Percentiles rank a stretch among this genome's conserved stretches.
Conservation (phyloP, 192 early-diverging fungal genomes). For the Podila epigama region DNA sequence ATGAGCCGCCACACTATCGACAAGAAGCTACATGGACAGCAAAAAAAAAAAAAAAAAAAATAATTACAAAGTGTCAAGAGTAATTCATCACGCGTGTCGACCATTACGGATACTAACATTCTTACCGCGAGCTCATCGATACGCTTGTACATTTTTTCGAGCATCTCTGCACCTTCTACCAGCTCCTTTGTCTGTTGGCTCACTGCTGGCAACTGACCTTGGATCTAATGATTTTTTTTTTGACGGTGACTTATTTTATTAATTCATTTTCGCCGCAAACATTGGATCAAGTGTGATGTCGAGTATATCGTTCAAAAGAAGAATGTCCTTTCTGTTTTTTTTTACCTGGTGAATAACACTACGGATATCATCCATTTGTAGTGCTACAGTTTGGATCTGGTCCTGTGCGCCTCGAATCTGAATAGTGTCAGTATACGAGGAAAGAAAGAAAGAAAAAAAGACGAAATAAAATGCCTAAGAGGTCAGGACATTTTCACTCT, state of each 20-base stretch:
- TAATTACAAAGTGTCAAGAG: not conserved
- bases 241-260: too few species aligned
- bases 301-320: too few species aligned
- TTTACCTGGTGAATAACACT: conserved; percentile 23
- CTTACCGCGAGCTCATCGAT: conserved; percentile 38
- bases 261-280: too few species aligned
- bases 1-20: conserved; percentile 24
- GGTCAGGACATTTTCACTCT: too few species aligned
- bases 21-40: conserved; percentile 11
- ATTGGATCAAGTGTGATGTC: too few species aligned
- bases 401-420: conserved; percentile 22
- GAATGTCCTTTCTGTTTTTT: too few species aligned
- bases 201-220: conserved; percentile 13
- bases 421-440: too few species aligned
- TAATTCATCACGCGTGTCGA: not conserved
- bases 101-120: too few species aligned
- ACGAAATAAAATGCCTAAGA: too few species aligned
- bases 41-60: not conserved
- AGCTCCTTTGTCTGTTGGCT: conserved; percentile 19
- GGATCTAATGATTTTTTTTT: conserved; percentile 2
- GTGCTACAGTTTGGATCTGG: conserved; percentile 45
- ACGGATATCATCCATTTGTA: conserved; percentile 37
- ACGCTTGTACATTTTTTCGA: conserved; percentile 25
- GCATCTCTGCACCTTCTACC: conserved; percentile 13
- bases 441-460: too few species aligned